Percentiles rank a stretch among this genome's conserved stretches.
phyloP scores from a whole-genome alignment of 129 eudicot genomes.

The Flaveria robusta region DNA sequence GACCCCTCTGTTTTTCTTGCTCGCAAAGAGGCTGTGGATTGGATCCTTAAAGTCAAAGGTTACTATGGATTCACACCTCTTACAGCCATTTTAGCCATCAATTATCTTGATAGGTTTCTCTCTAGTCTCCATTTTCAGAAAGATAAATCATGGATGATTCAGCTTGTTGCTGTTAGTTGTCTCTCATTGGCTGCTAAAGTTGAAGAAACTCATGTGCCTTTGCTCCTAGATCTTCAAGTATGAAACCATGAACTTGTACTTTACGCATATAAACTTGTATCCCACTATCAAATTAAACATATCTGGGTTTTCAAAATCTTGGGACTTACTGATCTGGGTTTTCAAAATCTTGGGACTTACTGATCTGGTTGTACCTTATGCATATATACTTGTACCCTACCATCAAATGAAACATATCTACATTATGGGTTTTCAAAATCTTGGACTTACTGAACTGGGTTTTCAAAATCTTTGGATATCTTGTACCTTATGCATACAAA shows the following conservation, averaged over 20 bases:
- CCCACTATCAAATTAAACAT: not conserved
- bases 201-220: slow-evolving; percentile 83
- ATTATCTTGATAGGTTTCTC: slow-evolving; percentile 75
- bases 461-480: not conserved
- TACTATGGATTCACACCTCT: slow-evolving; percentile 66
- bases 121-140: slow-evolving; percentile 49
- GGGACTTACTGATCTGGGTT: not conserved
- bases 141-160: slow-evolving; percentile 88
- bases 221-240: slow-evolving; percentile 88
- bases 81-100: slow-evolving; percentile 73
- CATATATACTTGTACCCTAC: too few species aligned
- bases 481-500: too few species aligned
- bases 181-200: slow-evolving; percentile 95
- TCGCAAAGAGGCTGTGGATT: slow-evolving; percentile 69
- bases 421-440: too few species aligned
- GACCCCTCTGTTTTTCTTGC: slow-evolving; percentile 34
- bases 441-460: not conserved
- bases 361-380: too few species aligned
- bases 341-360: not conserved
- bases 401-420: too few species aligned
- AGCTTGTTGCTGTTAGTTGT: slow-evolving; percentile 77
- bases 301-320: slow-evolving; percentile 12
- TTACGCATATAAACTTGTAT: slow-evolving; percentile 7
- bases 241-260: slow-evolving; percentile 9
- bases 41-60: slow-evolving; percentile 72